Base-by-base conservation (phyloP, 768 basidiomycete species). In the Gelatoporia subvermispora region DNA sequence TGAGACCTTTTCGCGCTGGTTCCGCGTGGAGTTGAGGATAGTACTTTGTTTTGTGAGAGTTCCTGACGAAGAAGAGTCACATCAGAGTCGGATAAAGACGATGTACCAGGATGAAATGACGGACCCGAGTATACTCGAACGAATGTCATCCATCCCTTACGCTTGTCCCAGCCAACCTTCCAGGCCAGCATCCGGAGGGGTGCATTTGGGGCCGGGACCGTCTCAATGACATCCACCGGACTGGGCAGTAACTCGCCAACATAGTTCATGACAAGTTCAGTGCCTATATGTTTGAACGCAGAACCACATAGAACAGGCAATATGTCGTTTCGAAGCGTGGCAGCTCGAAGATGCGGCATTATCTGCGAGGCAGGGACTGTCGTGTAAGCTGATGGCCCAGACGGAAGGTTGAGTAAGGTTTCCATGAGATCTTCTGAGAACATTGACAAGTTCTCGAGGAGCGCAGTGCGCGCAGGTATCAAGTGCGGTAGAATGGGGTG, bases 111-210 rank as follows among this genome's bases (percentile, higher is more conserved):
- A 35, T 4, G 15, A 13, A 28, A 21, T 28, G 4, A 64, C 72
- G 52, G 62, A 88, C 90, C 91, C 45, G 90, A 91, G 65, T 93
- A 93, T 17, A 93, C 79, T 21, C 91, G 75, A 35, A 93, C 84
- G 61, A 91, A 93, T 2, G 91, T 93, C 89, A 93, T 91, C 91
- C 91, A 93, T 20, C 91, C 91, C 56, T 76, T 77, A 48, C 70
- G 78, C 49, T 81, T 82, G 59, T 93, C 89, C 90, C 89, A 92
- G 24, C 72, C 74, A 18, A 93, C 91, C 62, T 93, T 93, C 91
- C 92, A 93, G 2, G 87, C 91, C 22, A 93, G 71, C 53, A 84
- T 64, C 31, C 77, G 80, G 20, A 87, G 59, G 1, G 82, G 79
- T 0, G 74, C 61, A 46, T 77, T 77, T 20, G 65, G 56, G 16